phyloP scores from a whole-genome alignment of 306 rosid genomes.

The Casuarina cunninghamiana region DNA sequence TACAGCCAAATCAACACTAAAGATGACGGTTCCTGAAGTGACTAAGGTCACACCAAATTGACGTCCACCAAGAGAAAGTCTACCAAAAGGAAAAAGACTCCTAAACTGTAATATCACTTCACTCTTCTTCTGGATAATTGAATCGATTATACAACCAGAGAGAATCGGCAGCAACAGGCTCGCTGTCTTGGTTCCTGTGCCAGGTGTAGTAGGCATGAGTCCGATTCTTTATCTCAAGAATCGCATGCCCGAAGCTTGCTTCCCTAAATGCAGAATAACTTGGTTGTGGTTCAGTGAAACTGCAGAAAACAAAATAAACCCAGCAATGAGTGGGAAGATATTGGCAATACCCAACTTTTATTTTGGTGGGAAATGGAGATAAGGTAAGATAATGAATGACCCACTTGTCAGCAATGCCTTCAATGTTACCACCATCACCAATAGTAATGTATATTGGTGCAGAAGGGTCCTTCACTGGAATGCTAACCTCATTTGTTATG shows the following conservation, averaged over 20 bases:
- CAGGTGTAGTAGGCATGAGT: slow-evolving; percentile 34
- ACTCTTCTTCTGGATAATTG: slow-evolving; percentile 24
- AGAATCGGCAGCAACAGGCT: slow-evolving; percentile 17
- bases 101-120: no score
- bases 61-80: not conserved
- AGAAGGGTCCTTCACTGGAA: slow-evolving; percentile 18
- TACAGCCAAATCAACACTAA: no score
- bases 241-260: slow-evolving; percentile 34
- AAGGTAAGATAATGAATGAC: not conserved
- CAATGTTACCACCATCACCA: slow-evolving; percentile 28
- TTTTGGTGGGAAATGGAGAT: not conserved
- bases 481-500: slow-evolving; percentile 21
- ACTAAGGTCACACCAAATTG: not conserved
- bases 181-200: slow-evolving; percentile 26
- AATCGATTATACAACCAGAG: slow-evolving; percentile 26
- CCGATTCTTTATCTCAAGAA: slow-evolving; percentile 29
- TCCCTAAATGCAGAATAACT: slow-evolving; percentile 28
- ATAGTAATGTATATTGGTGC: slow-evolving; percentile 30
- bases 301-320: not conserved
- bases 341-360: not conserved
- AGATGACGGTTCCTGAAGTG: no score
- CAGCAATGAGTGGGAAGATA: not conserved
- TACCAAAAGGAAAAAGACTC: not conserved
- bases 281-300: slow-evolving; percentile 25
- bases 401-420: slow-evolving; percentile 28